Evolutionary conservation across 2,329 filamentous ascomycete genomes (phyloP).

Genomic region (Monilinia polystroma): DNA sequence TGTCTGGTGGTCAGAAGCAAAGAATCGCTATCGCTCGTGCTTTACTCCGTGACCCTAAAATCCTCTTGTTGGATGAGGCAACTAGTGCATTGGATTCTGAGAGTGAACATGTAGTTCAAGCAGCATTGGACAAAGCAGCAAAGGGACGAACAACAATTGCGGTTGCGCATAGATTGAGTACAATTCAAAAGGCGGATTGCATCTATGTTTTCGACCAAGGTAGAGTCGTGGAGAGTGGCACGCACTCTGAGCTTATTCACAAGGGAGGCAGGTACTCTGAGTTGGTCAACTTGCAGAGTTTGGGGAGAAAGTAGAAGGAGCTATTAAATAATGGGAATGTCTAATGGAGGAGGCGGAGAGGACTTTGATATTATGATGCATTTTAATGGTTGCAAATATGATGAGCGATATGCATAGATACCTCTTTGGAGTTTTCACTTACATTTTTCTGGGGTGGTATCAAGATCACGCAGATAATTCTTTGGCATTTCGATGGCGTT

Average conservation of each 20-base stretch:
- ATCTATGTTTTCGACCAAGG: constrained; percentile 98
- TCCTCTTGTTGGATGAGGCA: constrained; percentile 81
- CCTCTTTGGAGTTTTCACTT: constrained; percentile 4
- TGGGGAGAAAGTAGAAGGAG: constrained; percentile 50
- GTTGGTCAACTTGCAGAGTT: constrained; percentile 75
- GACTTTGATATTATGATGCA: not conserved
- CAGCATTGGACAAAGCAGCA: constrained; percentile 75
- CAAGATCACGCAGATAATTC: not conserved
- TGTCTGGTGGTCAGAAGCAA: constrained; percentile 92
- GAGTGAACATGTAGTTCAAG: constrained; percentile 77
- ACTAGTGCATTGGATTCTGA: constrained; percentile 75
- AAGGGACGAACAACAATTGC: constrained; percentile 88
- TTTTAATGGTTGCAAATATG: constrained; percentile 2
- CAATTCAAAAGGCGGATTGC: constrained; percentile 90
- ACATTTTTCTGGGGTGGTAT: not conserved
- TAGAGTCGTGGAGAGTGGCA: constrained; percentile 79
- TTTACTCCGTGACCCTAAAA: constrained; percentile 83
- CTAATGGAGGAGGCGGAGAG: not conserved
- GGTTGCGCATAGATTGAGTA: constrained; percentile 86
- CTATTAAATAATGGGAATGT: not conserved
- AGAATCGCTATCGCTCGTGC: constrained; percentile 88
- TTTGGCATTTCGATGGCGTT: constrained; percentile 14
- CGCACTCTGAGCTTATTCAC: constrained; percentile 70
- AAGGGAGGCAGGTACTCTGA: constrained; percentile 73
- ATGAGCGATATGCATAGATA: constrained; percentile 11